Evolutionary conservation across 768 basidiomycete species (phyloP).

Genomic region (Boletus coccyginus): DNA sequence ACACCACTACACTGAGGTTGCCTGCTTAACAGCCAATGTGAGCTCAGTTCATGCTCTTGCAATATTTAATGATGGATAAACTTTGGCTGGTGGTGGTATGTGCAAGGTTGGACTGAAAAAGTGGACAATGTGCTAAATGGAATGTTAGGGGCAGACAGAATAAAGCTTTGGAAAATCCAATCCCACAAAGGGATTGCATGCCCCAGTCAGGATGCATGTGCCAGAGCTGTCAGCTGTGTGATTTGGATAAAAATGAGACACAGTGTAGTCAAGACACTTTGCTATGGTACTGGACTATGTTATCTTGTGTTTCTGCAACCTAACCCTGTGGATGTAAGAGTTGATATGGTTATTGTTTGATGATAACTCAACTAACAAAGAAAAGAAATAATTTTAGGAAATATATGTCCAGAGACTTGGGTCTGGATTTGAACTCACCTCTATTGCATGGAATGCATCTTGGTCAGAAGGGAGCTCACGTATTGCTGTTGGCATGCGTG

Average conservation of each 20-base stretch:
- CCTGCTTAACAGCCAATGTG: too few relatives aligned
- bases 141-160: neutral
- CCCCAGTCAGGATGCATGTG: neutral
- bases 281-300: conserved; percentile 5
- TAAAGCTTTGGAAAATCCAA: conserved; percentile 3
- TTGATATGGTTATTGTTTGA: too few relatives aligned
- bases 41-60: too few relatives aligned
- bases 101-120: too few relatives aligned
- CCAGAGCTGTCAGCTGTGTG: neutral
- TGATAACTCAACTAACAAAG: too few relatives aligned
- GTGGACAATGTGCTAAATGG: too few relatives aligned
- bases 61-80: too few relatives aligned
- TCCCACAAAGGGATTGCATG: neutral
- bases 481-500: neutral
- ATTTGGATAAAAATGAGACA: conserved; percentile 4
- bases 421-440: neutral
- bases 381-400: too few relatives aligned
- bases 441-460: neutral
- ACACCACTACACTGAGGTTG: too few relatives aligned
- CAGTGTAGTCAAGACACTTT: neutral
- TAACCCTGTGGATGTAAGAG: conserved; percentile 9
- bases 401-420: neutral
- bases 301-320: conserved; percentile 3
- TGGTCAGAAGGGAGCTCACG: neutral
- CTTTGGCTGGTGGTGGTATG: too few relatives aligned